Conservation (phyloP, 345 rosid species). For the Pistacia vera region DNA sequence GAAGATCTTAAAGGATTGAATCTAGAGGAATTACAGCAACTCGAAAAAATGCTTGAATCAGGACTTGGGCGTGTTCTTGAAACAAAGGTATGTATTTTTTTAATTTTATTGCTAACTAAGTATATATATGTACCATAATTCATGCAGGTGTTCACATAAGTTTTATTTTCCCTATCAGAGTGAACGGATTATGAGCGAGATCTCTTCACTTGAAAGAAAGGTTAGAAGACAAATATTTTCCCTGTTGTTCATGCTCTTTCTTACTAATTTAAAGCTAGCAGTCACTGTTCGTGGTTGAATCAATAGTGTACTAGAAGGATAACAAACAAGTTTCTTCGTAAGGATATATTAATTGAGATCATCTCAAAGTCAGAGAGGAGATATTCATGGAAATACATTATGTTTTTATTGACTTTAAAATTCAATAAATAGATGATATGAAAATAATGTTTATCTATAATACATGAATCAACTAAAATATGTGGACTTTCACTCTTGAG, state of each 20-base stretch:
- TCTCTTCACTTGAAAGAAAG: slow-evolving; percentile 49
- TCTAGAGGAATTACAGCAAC: slow-evolving; percentile 45
- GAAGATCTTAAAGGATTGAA: slow-evolving; percentile 54
- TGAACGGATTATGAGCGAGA: slow-evolving; percentile 47
- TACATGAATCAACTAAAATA: too few relatives aligned
- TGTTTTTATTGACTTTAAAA: too few relatives aligned
- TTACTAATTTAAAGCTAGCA: too few relatives aligned
- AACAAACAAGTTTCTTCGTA: neutral
- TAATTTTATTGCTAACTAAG: too few relatives aligned
- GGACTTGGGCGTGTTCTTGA: slow-evolving; percentile 42
- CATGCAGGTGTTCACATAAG: neutral
- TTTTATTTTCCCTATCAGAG: slow-evolving; percentile 32
- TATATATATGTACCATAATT: neutral
- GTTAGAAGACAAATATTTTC: slow-evolving; percentile 29
- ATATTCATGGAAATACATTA: too few relatives aligned
- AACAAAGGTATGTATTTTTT: slow-evolving; percentile 31
- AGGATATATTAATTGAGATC: neutral
- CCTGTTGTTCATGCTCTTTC: neutral
- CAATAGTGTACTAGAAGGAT: neutral
- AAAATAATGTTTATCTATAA: too few relatives aligned
- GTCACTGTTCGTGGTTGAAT: neutral
- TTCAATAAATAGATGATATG: too few relatives aligned
- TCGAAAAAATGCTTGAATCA: slow-evolving; percentile 50
- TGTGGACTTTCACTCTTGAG: too few relatives aligned
- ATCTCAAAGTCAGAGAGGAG: too few relatives aligned